Base-by-base conservation (phyloP, 441 rosid genomes). In the Adansonia madagascariensis region DNA sequence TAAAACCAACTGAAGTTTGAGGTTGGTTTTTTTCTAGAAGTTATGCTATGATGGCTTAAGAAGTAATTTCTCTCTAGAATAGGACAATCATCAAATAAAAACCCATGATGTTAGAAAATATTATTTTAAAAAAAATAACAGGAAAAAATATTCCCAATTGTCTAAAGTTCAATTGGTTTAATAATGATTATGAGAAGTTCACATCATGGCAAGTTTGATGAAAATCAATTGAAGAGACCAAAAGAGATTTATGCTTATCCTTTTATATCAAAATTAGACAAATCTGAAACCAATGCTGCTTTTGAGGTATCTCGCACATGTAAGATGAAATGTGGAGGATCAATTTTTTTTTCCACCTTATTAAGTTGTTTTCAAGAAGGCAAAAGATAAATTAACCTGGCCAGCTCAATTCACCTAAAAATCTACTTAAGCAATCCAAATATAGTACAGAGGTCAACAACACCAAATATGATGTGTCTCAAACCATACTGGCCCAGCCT, bases 361-460 rank as follows among this genome's bases (percentile, higher is more conserved):
- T 69, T 46, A 46, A 47, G 41, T 47, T 69, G 41, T n/a, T 68
- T 24, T 49, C 57, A 70, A 27, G 60, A 70, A 70, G 24, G 59
- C 43, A 27, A 70, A 8, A 50, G 61, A 9, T 3, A 50, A 70
- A 52, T 52, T 27, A 20, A n/a, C 35, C 46, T 18, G 50, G 18
- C 50, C 50, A 56, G 18, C 17, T 55, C 62, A 72, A 6, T 55
- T 72, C 18, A 17, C 8, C 49, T 57, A 39, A 72, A 39, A 39
- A 17, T 72, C 17, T 35, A 71, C n/a, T 35, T 55, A 31, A 72
- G 49, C 75, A 72, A 39, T 39, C 62, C 50, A 55, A 39, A 47
- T 12, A 12, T 14, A 47, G 6, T 22, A 68, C 53, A 31, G 15
- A 50, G 46, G 61, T 70, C 60, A 70, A 70, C 14, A 69, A 50